Conservation (phyloP, 225 moss, liverwort and hornwort species). For the Marchantia polymorpha region DNA sequence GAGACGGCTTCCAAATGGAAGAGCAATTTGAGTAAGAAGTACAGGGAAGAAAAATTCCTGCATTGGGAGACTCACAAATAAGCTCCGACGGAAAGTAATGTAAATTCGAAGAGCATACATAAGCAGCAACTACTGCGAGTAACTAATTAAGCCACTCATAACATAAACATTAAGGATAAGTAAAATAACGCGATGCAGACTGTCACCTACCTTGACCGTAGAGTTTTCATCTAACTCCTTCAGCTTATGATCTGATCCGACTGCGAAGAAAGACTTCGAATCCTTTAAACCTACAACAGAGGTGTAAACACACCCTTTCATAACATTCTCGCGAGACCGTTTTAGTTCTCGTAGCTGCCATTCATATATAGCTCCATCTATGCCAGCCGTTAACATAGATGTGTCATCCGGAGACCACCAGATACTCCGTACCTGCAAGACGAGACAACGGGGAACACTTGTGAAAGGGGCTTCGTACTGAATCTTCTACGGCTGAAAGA, state of each 20-base stretch:
- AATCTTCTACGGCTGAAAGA: not conserved
- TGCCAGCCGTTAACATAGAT: conserved; percentile 63
- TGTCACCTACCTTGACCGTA: conserved; percentile 55
- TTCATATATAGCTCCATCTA: conserved; percentile 89
- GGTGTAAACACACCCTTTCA: conserved; percentile 82
- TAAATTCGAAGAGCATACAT: not conserved
- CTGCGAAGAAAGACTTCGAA: conserved; percentile 70
- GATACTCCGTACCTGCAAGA: conserved; percentile 62
- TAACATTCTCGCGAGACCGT: conserved; percentile 75
- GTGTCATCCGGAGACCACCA: conserved; percentile 87
- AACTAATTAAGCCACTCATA: not conserved
- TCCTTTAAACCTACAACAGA: conserved; percentile 59
- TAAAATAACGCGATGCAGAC: not conserved
- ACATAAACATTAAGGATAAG: not conserved
- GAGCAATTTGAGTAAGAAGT: conserved; percentile 67
- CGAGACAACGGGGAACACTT: not conserved
- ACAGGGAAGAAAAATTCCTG: conserved; percentile 63
- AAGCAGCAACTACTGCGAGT: not conserved
- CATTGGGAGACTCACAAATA: not conserved
- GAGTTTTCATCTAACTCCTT: conserved; percentile 74
- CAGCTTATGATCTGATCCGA: conserved; percentile 78
- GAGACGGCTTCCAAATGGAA: conserved; percentile 67
- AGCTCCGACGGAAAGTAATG: not conserved
- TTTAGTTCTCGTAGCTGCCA: conserved; percentile 78
- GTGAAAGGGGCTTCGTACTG: not conserved